Percentiles rank a stretch among this genome's conserved stretches.
phyloP scores from a whole-genome alignment of 192 early-diverging fungal genomes.

The Umbelopsis vinacea region DNA sequence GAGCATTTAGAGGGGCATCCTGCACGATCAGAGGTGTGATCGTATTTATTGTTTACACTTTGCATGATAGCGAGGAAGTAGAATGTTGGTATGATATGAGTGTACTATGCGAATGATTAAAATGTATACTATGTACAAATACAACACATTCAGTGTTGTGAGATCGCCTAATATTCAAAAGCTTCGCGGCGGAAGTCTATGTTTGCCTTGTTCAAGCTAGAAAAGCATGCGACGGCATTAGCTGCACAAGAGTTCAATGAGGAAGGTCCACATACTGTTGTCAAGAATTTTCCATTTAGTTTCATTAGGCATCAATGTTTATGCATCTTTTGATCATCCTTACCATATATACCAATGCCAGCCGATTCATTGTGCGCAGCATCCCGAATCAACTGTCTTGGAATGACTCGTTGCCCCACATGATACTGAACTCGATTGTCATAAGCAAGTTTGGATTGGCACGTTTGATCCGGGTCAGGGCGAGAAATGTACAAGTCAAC shows the following conservation, averaged over 20 bases:
- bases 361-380: neutral
- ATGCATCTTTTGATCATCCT: neutral
- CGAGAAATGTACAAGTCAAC: neutral
- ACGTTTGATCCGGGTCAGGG: neutral
- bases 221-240: constrained; percentile 24
- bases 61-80: too few species aligned
- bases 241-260: constrained; percentile 26
- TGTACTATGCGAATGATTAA: too few species aligned
- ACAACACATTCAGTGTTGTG: neutral
- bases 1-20: too few species aligned
- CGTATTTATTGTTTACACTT: too few species aligned
- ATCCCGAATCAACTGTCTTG: constrained; percentile 7
- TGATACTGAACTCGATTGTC: neutral
- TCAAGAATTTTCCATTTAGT: neutral
- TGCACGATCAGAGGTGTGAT: too few species aligned
- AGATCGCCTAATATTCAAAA: constrained; percentile 11
- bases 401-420: neutral
- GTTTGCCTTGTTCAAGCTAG: neutral
- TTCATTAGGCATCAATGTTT: neutral
- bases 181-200: constrained; percentile 6
- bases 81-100: too few species aligned
- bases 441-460: neutral
- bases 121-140: neutral
- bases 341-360: constrained; percentile 8
- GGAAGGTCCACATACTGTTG: constrained; percentile 39